Evolutionary conservation across 2,329 filamentous ascomycete species (phyloP), one percentile per base, ranked within the genome.

Genomic region (Phoma sp.): DNA sequence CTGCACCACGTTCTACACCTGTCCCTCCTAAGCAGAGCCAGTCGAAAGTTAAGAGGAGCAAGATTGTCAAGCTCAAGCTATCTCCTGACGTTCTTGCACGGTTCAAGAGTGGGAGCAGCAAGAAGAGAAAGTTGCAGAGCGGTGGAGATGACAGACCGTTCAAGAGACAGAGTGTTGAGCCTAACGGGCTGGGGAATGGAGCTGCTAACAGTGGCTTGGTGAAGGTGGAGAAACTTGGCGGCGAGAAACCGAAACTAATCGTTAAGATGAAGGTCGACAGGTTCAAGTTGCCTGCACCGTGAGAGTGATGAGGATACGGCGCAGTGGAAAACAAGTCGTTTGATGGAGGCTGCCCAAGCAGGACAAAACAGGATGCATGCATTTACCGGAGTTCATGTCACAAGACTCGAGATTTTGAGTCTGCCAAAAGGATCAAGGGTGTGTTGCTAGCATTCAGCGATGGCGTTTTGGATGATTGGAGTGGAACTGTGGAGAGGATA

Each of bases 141-240:
- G 41, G 47, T 21, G 58, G 64, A 8, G 63, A 64, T 3, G 61
- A 65, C n/a, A 40, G 65, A 9, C 65, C 70, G 3, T 49, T 53
- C 12, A 74, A 74, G 55, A 55, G 70, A 24, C 70, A 69, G 48
- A 70, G 69, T 46, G 50, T 62, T 2, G 69, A 71, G 37, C 61
- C 68, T 19, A 55, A 57, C 15, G 43, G 51, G 3, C 8, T 55
- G 19, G 12, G 52, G 19, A 64, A 63, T 32, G 60, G 64, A 8
- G 49, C 45, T 4, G 44, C 17, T 12, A 64, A 61, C 46, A 64
- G 50, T 8, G 59, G 61, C 4, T 33, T 65, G 4, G 64, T 71
- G 6, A 58, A 44, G 13, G 56, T 69, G 1, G 65, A 68, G 33
- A 62, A 37, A 33, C 55, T 32, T 35, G 55, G 58, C 17, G 62